These are phyloP conservation scores for Naganishia randhawae DNA, from an alignment of 768 basidiomycete species.

Conservation along the genomic window DNA sequence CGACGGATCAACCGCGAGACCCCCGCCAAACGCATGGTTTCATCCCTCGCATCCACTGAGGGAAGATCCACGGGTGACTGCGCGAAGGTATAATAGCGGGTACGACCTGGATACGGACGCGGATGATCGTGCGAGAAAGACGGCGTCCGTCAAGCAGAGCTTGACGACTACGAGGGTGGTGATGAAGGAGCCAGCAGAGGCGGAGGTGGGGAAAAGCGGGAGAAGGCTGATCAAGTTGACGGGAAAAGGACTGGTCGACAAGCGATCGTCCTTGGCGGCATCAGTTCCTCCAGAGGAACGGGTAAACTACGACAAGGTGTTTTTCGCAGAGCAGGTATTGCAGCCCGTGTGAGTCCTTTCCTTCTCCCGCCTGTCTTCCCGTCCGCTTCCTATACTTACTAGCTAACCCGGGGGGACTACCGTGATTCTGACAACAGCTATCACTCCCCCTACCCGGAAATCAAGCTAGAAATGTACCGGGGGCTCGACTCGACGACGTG, in stretches of 20 bases:
- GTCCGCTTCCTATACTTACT: no score
- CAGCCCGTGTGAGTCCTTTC: constrained; percentile 69
- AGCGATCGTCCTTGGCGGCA: no score
- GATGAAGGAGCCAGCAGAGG: not conserved
- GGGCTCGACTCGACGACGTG: no score
- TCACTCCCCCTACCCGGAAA: constrained; percentile 78
- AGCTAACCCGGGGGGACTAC: no score
- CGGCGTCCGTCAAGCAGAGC: not conserved
- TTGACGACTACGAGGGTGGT: constrained; percentile 6
- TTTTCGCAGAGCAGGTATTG: constrained; percentile 80
- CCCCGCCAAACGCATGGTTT: constrained; percentile 16
- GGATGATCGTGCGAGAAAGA: not conserved
- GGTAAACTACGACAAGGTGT: constrained; percentile 79
- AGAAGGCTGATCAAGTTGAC: not conserved
- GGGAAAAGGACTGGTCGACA: constrained; percentile 1
- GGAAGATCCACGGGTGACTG: constrained; percentile 13
- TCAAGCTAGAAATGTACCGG: no score
- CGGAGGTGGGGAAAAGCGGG: not conserved
- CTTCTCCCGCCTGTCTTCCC: constrained; percentile 5
- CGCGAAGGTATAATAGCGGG: not conserved
- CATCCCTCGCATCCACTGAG: constrained; percentile 14
- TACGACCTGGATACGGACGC: constrained; percentile 3
- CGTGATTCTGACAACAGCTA: no score
- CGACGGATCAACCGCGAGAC: not conserved
- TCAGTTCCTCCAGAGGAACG: no score